phyloP scores from a whole-genome alignment of 164 flowering plant genomes.

The Chimonanthus praecox region DNA sequence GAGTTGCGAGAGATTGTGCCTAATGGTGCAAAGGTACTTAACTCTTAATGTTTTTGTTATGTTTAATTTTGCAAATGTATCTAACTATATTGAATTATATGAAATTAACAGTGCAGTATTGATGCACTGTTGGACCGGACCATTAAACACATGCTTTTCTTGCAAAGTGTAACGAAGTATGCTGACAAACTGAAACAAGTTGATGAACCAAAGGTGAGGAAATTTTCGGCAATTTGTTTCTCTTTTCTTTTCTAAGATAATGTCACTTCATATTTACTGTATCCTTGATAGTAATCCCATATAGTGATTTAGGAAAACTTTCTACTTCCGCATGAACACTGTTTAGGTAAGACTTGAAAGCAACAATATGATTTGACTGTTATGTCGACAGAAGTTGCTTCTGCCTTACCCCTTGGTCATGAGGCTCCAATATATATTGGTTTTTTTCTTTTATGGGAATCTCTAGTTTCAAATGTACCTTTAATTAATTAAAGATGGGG shows the following conservation, averaged over 20 bases:
- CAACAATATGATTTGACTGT: background rate
- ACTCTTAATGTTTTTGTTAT: conserved; percentile 1
- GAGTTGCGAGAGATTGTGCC: conserved; percentile 96
- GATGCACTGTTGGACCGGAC: conserved; percentile 93
- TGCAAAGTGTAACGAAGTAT: conserved; percentile 97
- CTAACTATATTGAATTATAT: background rate
- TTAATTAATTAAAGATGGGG: background rate
- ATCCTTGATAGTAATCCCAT: background rate
- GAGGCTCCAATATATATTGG: too few species aligned
- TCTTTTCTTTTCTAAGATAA: background rate
- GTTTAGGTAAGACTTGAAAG: background rate
- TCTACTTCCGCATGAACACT: background rate
- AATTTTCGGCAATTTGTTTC: background rate
- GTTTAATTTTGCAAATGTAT: background rate
- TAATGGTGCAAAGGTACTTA: conserved; percentile 79
- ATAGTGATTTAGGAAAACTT: background rate
- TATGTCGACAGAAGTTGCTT: background rate
- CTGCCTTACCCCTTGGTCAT: background rate
- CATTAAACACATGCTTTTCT: conserved; percentile 96
- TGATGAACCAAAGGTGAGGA: conserved; percentile 66
- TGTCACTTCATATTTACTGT: background rate
- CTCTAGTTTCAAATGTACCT: background rate
- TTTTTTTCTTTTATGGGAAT: too few species aligned
- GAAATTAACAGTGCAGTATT: conserved; percentile 84
- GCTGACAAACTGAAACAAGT: conserved; percentile 85